Percentiles rank a stretch among this genome's conserved stretches.
These are phyloP conservation scores for Aspergillus piperis DNA, from an alignment of 2,329 filamentous ascomycete genomes.

Conservation along the genomic window DNA sequence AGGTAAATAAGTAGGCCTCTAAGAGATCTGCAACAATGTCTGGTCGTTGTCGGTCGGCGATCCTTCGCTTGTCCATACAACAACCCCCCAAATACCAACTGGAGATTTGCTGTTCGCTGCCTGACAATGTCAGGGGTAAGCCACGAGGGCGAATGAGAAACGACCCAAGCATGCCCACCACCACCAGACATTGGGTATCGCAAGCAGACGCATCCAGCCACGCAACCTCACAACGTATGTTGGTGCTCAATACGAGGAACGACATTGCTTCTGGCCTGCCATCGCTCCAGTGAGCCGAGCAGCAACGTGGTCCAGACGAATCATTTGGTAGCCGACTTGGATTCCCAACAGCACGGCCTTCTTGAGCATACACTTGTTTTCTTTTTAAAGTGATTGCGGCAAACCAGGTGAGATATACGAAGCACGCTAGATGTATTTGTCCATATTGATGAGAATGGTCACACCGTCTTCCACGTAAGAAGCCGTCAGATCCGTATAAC, in stretches of 20 bases:
- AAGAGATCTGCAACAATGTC: neutral
- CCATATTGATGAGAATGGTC: constrained; percentile 38
- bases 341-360: neutral
- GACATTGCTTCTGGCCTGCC: neutral
- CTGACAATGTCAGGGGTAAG: neutral
- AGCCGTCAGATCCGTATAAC: constrained; percentile 42
- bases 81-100: neutral
- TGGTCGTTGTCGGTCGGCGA: neutral
- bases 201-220: neutral
- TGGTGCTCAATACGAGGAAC: neutral
- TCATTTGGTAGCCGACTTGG: neutral
- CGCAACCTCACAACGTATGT: neutral
- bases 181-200: neutral
- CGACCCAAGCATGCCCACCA: neutral
- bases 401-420: constrained; percentile 32
- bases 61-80: neutral
- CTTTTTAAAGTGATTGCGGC: constrained; percentile 22
- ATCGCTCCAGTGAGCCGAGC: neutral
- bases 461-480: constrained; percentile 36
- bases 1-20: neutral
- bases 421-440: constrained; percentile 42
- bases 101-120: neutral
- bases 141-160: neutral
- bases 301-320: neutral
- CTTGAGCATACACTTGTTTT: constrained; percentile 2